phyloP scores from a whole-genome alignment of 2,329 filamentous ascomycete genomes.

The Coniella lustricola region DNA sequence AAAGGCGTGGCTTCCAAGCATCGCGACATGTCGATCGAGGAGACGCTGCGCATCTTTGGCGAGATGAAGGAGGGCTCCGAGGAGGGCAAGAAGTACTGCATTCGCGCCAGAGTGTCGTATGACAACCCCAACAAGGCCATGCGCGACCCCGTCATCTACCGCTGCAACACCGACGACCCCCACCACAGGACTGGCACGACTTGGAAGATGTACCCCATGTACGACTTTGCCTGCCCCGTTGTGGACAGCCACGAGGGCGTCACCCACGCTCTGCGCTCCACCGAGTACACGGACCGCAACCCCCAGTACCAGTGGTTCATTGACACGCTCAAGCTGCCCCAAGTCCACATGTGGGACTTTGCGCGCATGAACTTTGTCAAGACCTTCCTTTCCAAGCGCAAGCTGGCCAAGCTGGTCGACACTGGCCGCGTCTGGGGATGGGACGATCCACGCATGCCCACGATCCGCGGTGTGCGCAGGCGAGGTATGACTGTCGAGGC shows the following conservation, averaged over 20 bases:
- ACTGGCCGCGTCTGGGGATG: constrained; percentile 71
- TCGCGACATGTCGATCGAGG: constrained; percentile 71
- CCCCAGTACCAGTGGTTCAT: constrained; percentile 84
- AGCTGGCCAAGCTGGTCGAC: constrained; percentile 77
- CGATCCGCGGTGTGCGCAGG: constrained; percentile 69
- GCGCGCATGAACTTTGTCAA: constrained; percentile 76
- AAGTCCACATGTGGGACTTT: constrained; percentile 82
- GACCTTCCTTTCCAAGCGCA: constrained; percentile 79
- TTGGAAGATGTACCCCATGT: constrained; percentile 84
- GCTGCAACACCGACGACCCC: constrained; percentile 64
- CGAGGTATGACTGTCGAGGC: constrained; percentile 74
- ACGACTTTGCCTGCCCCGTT: constrained; percentile 79
- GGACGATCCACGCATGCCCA: constrained; percentile 84
- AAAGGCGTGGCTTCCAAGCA: constrained; percentile 75
- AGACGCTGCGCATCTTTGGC: constrained; percentile 79
- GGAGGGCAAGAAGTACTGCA: constrained; percentile 78
- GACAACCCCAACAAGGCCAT: constrained; percentile 93
- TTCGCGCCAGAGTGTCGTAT: constrained; percentile 87
- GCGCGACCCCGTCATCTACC: constrained; percentile 94
- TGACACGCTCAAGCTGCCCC: constrained; percentile 63
- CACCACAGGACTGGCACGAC: constrained; percentile 73
- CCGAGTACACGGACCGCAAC: constrained; percentile 83
- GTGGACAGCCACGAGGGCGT: constrained; percentile 76
- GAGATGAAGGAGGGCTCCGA: constrained; percentile 86
- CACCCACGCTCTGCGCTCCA: constrained; percentile 75